Evolutionary conservation across 768 basidiomycete species (phyloP), one percentile per base, ranked within the genome.

Genomic region (Paxillus involutus): DNA sequence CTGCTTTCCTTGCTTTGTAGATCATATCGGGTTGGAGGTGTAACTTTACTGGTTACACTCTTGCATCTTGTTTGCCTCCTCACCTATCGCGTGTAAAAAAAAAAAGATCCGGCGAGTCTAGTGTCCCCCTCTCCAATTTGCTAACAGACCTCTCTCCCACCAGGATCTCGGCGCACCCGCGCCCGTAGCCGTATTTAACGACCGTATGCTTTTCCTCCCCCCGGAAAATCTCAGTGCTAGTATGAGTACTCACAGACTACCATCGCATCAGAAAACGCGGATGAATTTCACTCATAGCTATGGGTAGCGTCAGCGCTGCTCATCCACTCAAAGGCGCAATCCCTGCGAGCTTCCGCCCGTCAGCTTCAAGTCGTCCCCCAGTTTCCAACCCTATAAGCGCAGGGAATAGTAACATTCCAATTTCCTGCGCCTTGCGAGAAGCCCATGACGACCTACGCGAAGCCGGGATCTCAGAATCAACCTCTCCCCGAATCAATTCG

Each of bases 351-450:
- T n/a, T n/a, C n/a, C n/a, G n/a, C n/a, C 82, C 80, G 26, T 40
- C 35, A 13, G 12, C 24, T 21, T 47, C 49, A 4, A 47, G 12
- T 12, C 48, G 35, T 16, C 49, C 46, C 45, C 54, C 17, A 33
- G 36, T 17, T 45, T 49, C 13, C 40, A 39, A 49, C 16, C 44
- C 49, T 3, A 37, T 41, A 49, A 94, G 73, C 8, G 84, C 89
- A 3, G 83, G 82, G 40, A 93, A 71, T 6, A 91, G 71, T 13
- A 83, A 76, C 77, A 94, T 85, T 21, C 85, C 82, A 42, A 76
- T 88, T 85, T 21, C 85, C 82, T 43, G 76, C 88, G 40, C 89
- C 91, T 68, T 94, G 91, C 55, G 83, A 86, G 74, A 93, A 94
- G 4, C 91, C 92, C 30, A 89, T 90, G 21, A 95, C 71, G 32